Evolutionary conservation across 306 rosid genomes (phyloP), one percentile per base, ranked within the genome.

Genomic region (Cucurbita maxima): DNA sequence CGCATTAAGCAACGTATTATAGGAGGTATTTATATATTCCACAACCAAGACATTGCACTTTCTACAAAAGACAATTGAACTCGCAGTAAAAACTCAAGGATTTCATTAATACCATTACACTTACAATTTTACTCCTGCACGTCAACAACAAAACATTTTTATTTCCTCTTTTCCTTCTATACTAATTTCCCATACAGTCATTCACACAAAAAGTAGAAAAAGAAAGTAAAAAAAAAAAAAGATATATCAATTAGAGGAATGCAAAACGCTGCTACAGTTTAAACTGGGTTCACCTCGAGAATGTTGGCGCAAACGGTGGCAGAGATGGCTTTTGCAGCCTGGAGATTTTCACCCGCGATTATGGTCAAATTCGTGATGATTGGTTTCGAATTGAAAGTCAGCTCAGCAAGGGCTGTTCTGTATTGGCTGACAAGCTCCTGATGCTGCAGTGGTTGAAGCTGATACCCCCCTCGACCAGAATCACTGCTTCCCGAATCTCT

Each of bases 301-400:
- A 95, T 91, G 82, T 95, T 85, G 76, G 76, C 59, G 80, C 96
- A 95, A 72, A 95, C 82, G 15, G 91, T 82, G 5, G 83, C 82
- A 3, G 91, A 85, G 16, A 92, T 78, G 2, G 96, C 85, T 81
- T 90, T 87, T 1, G 87, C 92, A 0, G 96, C 93, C 52, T 75
- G 76, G 44, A 75, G 81, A 45, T 81, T 90, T 84, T 92, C 98
- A 0, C 91, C 98, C 0, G 98, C 98, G 43, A 92, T 90, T 72
- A 88, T 90, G 10, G 98, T 92, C 91, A 90, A 79, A 71, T 90
- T 92, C 4, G 92, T 92, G 67, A 92, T 90, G n/a, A 90, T 92
- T 4, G 96, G 91, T 54, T 92, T 92, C 15, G 96, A 92, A 75
- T 92, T 92, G 83, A 90, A 90, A 45, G 96, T 92, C 10, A 92